A percentile compares a stretch with the other conserved stretches of the same genome.
Evolutionary conservation across 2,329 filamentous ascomycete genomes (phyloP).

Genomic region (Diplodia sapinea): DNA sequence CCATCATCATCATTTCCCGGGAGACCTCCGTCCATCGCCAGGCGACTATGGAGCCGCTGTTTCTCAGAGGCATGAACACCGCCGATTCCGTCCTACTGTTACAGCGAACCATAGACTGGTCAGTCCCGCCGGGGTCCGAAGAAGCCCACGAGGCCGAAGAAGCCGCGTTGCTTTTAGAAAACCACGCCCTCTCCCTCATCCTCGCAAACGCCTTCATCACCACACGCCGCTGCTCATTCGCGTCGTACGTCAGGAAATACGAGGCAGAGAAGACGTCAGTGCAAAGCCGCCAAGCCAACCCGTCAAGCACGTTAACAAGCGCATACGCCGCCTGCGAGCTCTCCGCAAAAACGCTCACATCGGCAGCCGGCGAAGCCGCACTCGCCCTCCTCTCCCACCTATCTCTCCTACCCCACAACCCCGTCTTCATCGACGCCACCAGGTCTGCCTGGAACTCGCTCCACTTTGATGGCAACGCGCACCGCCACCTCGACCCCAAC

Average conservation of each 20-base stretch:
- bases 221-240: neutral
- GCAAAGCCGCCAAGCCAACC: neutral
- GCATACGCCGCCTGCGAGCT: neutral
- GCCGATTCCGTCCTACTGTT: neutral
- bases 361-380: too few species aligned
- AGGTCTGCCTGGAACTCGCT: neutral
- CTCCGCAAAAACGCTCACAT: neutral
- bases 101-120: neutral
- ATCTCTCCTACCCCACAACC: neutral
- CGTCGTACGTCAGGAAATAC: neutral
- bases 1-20: neutral
- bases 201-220: neutral
- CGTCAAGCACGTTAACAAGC: neutral
- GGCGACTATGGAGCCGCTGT: neutral
- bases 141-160: neutral
- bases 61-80: neutral
- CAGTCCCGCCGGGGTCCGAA: neutral
- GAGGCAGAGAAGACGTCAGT: neutral
- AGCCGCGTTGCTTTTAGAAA: neutral
- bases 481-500: neutral
- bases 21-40: neutral
- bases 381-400: neutral
- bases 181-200: neutral
- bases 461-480: too few species aligned
- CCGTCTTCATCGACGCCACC: neutral